Evolutionary conservation across 2,329 filamentous ascomycete genomes (phyloP), one percentile per base, ranked within the genome.

Genomic region (Cladosporium sp.): DNA sequence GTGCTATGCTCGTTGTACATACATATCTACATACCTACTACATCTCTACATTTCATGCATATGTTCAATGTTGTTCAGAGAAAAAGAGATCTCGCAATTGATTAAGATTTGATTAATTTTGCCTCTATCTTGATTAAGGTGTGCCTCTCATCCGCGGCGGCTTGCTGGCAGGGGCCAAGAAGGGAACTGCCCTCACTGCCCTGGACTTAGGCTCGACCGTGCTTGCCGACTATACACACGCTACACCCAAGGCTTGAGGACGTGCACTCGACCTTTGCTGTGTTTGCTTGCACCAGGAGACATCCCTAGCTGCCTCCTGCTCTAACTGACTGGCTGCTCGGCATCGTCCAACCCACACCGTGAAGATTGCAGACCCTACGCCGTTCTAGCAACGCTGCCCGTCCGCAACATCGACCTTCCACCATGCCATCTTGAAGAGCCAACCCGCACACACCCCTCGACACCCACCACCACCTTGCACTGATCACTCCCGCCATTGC

Each of bases 341-440:
- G 32, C 32, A 35, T n/a, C 13, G 36, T 20, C 36, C n/a, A 38
- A 20, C 16, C 43, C 33, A 39, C 12, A 15, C 22, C 33, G 16
- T 35, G 43, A 38, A 35, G 32, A 35, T 35, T 35, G 32, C 43
- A 22, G 15, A 19, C 35, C 25, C 12, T 20, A 29, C 22, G 30
- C 32, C 43, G 22, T 8, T 39, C 35, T 39, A 36, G 36, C 13
- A 27, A 27, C 22, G 13, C 27, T n/a, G 27, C 36, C 18, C 18
- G 27, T 35, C n/a, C n/a, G 27, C 9, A 35, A 38, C 30, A 3
- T 11, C 25, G 32, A 8, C 13, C 29, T 7, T 12, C 30, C 18
- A 39, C 27, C 22, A 50, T 50, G 48, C 39, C 48, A 18, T 38
- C 48, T 27, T 50, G 41, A 43, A 38, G 32, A 22, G 33, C 32